A percentile compares a stretch with the other conserved stretches of the same genome.
Conservation (phyloP, 73 alveolate species). For the Effrenium voratum region DNA sequence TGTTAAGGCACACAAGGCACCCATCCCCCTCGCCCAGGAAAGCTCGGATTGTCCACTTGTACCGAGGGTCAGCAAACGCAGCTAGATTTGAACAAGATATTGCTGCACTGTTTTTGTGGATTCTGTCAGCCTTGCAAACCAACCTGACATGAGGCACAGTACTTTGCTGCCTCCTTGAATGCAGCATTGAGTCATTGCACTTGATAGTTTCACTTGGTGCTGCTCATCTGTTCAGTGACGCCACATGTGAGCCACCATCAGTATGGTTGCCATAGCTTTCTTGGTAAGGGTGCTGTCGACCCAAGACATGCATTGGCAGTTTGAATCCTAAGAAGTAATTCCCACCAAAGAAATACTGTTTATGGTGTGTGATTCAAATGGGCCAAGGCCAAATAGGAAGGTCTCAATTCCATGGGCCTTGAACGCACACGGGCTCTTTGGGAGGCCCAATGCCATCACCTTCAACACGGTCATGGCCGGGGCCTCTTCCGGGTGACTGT, state of each 20-base stretch:
- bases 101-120: too few species aligned
- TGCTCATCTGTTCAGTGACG: too few species aligned
- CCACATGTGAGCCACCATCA: too few species aligned
- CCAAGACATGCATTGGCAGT: not conserved
- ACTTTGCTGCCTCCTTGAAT: not conserved
- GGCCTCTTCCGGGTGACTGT: not conserved
- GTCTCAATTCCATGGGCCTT: not conserved
- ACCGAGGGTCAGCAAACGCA: too few species aligned
- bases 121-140: not conserved
- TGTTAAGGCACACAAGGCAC: too few species aligned
- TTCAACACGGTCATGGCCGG: constrained; percentile 71
- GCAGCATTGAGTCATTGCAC: not conserved
- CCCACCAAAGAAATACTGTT: not conserved
- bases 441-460: constrained; percentile 84
- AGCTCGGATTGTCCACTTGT: too few species aligned
- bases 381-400: not conserved
- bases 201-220: not conserved
- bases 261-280: not conserved
- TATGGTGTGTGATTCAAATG: not conserved
- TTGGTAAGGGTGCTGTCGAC: not conserved
- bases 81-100: too few species aligned
- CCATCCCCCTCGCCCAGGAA: too few species aligned
- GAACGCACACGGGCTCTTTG: not conserved
- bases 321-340: not conserved
- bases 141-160: not conserved